Base-by-base conservation (phyloP, 345 rosid species). In the Leavenworthia alabamica region DNA sequence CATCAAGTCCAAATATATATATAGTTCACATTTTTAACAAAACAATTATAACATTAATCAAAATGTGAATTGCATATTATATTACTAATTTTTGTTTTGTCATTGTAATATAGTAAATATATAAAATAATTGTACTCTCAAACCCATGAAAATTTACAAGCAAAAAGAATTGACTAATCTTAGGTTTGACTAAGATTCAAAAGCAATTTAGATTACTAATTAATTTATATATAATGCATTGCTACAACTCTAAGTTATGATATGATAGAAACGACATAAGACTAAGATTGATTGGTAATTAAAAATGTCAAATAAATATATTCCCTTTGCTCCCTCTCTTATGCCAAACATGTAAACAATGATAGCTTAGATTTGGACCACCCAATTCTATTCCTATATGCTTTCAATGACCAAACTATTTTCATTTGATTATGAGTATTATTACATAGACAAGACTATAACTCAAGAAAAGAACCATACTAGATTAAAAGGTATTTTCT, bases 261-360 rank as follows among this genome's bases (percentile, higher is more conserved):
- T 16, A 69, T 53, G 67, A 69, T 45, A 53, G 68, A 69, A 60
- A 53, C 42, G 68, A 69, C 58, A 70, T 55, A 62, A 28, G 69
- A 70, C 15, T 46, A 70, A 70, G 74, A 62, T 56, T 70, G 68
- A 70, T 55, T 55, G 69, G 58, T 47, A 55, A 70, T 68, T 54
- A 70, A 44, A 62, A 62, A 70, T 64, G 64, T 62, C 74, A 70
- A 70, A 62, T 55, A 46, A 29, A 62, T 62, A 62, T 62, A 70
- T 70, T 70, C 69, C 62, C 59, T 29, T 47, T 70, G 69, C 56
- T 62, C 74, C 69, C 74, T n/a, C 73, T 53, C 62, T 69, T 61
- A 69, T 69, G 37, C 43, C 57, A 55, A 54, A 62, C 58, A 70
- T 62, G 40, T 37, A 60, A 60, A 62, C 51, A 55, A 55, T 62